phyloP scores from a whole-genome alignment of 352 stramenopile genomes.

The Poterioochromonas sp. region DNA sequence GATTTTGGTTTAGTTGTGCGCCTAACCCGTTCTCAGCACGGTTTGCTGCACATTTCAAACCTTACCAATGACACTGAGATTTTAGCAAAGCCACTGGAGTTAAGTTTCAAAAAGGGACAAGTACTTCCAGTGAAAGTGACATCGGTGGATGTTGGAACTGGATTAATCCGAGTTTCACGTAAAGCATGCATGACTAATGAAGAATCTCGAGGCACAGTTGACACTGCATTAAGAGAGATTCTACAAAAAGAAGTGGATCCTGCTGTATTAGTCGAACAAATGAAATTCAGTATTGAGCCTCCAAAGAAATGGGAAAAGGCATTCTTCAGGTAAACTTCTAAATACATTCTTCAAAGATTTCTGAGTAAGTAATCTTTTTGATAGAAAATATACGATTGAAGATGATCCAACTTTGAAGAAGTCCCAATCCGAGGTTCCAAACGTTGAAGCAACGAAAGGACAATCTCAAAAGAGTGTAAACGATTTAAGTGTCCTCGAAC shows the following conservation, averaged over 20 bases:
- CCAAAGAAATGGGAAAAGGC: neutral
- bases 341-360: too few relatives aligned
- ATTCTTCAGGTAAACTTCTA: too few relatives aligned
- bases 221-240: neutral
- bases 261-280: neutral
- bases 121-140: neutral
- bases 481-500: neutral
- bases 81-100: constrained; percentile 44
- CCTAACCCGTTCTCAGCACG: constrained; percentile 68
- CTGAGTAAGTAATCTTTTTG: too few relatives aligned
- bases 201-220: neutral
- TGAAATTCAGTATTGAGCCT: neutral
- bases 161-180: neutral
- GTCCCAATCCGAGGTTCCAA: too few relatives aligned
- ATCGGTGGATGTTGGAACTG: neutral
- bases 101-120: constrained; percentile 5
- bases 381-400: too few relatives aligned
- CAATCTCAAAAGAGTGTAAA: neutral
- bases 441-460: neutral
- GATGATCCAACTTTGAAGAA: too few relatives aligned
- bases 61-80: constrained; percentile 50
- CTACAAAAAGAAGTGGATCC: neutral
- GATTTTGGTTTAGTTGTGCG: constrained; percentile 87
- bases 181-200: neutral
- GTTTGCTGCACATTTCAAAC: constrained; percentile 87